Conservation (phyloP, 306 rosid species). For the Lathyrus sativus region DNA sequence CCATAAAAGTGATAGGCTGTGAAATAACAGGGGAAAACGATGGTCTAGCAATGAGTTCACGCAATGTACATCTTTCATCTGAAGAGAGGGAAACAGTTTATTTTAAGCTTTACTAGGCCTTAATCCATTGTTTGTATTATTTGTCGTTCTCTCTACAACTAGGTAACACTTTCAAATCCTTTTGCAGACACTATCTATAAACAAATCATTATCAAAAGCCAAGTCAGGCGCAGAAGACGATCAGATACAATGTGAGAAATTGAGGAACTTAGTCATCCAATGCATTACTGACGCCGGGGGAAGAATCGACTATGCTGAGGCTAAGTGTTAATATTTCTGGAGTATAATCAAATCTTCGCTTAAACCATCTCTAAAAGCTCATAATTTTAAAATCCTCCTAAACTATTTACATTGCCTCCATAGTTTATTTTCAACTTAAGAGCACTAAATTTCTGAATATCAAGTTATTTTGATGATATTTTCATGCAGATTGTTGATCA, state of each 20-base stretch:
- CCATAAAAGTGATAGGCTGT: conserved; percentile 66
- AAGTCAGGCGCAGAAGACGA: conserved; percentile 63
- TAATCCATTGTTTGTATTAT: conserved; percentile 18
- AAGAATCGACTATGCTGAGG: no score
- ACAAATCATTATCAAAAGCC: conserved; percentile 68
- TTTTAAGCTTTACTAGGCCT: not conserved
- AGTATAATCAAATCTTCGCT: no score
- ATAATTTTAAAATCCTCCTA: no score
- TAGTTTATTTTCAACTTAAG: not conserved
- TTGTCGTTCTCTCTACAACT: conserved; percentile 9
- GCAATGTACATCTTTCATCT: conserved; percentile 79
- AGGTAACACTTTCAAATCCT: conserved; percentile 31
- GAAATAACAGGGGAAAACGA: conserved; percentile 69
- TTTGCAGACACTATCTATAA: conserved; percentile 75
- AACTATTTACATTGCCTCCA: no score
- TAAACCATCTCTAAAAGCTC: no score
- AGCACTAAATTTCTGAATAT: no score
- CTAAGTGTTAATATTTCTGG: no score
- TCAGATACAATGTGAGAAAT: no score
- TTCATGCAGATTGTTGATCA: no score
- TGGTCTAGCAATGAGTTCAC: conserved; percentile 95
- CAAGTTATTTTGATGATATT: no score
- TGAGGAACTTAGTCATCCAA: no score
- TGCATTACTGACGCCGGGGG: no score
- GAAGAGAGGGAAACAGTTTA: conserved; percentile 76